Percentiles rank a stretch among this genome's conserved stretches.
These are phyloP conservation scores for Monilinia aucupariae DNA, from an alignment of 2,329 filamentous ascomycete genomes.

Conservation along the genomic window DNA sequence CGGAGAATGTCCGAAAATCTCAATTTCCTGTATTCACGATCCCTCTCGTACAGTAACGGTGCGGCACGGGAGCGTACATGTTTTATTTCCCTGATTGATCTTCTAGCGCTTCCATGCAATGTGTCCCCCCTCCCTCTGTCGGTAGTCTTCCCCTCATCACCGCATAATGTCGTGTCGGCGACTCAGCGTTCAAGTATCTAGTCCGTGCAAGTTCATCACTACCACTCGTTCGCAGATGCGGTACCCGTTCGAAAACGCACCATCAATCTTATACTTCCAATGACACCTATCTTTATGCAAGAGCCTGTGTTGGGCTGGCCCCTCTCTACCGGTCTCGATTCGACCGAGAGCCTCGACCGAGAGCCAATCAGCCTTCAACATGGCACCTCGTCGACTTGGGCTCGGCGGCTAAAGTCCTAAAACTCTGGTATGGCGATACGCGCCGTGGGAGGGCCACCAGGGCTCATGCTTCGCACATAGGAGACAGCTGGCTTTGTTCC, in stretches of 20 bases:
- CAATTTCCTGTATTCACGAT: too few relatives aligned
- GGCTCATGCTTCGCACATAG: background rate
- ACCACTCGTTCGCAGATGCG: constrained; percentile 11
- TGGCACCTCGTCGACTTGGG: background rate
- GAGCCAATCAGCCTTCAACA: constrained; percentile 11
- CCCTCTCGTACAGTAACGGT: background rate
- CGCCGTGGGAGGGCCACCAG: constrained; percentile 7
- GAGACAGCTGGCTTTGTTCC: background rate
- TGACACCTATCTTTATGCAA: background rate
- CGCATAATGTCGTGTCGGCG: constrained; percentile 15
- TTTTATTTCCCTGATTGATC: constrained; percentile 11
- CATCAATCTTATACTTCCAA: constrained; percentile 2
- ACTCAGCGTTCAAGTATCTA: constrained; percentile 10
- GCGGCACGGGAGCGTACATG: background rate
- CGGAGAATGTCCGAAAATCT: background rate
- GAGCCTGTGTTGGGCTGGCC: background rate
- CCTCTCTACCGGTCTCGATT: background rate
- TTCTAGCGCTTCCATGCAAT: constrained; percentile 16
- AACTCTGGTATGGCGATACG: constrained; percentile 2
- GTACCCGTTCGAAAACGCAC: constrained; percentile 5
- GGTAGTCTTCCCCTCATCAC: constrained; percentile 13
- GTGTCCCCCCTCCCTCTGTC: constrained; percentile 9
- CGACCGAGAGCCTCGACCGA: too few relatives aligned
- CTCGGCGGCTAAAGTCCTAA: constrained; percentile 9
- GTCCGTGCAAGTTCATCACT: background rate